Percentiles rank a stretch among this genome's conserved stretches.
Evolutionary conservation across 306 rosid species (phyloP).

Genomic region (Cicer yamashitae): DNA sequence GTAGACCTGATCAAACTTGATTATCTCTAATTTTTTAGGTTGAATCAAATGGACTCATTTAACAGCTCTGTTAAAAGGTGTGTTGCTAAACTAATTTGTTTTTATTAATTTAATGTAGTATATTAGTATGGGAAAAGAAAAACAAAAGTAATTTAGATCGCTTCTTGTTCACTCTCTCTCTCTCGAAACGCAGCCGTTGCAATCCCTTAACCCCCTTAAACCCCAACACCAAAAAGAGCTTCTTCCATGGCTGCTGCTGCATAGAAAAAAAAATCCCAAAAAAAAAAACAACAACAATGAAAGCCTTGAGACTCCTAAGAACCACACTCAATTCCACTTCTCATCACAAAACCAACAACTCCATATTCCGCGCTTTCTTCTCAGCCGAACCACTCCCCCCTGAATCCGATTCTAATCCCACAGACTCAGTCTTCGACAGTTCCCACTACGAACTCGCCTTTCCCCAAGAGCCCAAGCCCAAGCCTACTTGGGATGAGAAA

Average conservation of each 20-base stretch:
- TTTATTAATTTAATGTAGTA: too few relatives aligned
- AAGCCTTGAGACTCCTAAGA: slow-evolving; percentile 55
- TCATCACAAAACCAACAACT: slow-evolving; percentile 12
- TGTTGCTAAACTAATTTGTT: too few relatives aligned
- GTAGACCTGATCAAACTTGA: too few relatives aligned
- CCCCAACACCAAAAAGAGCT: neutral
- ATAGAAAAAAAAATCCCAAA: neutral
- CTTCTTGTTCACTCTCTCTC: too few relatives aligned
- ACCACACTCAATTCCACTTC: slow-evolving; percentile 41
- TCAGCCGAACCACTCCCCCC: slow-evolving; percentile 65
- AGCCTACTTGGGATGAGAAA: slow-evolving; percentile 69
- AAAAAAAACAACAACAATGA: slow-evolving; percentile 57
- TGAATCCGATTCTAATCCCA: slow-evolving; percentile 33
- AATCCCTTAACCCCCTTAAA: slow-evolving; percentile 12
- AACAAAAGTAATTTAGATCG: too few relatives aligned
- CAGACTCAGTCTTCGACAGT: slow-evolving; percentile 73
- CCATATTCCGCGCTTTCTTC: slow-evolving; percentile 47
- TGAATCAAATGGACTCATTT: too few relatives aligned
- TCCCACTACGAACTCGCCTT: slow-evolving; percentile 58
- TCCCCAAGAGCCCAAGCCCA: slow-evolving; percentile 17
- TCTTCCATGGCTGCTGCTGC: neutral
- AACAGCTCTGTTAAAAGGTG: too few relatives aligned
- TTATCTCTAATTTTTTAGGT: too few relatives aligned
- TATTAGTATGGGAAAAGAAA: too few relatives aligned
- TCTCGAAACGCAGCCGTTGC: slow-evolving; percentile 1